Conservation (phyloP, 495 filamentous ascomycete species). For the Glonium stellatum region DNA sequence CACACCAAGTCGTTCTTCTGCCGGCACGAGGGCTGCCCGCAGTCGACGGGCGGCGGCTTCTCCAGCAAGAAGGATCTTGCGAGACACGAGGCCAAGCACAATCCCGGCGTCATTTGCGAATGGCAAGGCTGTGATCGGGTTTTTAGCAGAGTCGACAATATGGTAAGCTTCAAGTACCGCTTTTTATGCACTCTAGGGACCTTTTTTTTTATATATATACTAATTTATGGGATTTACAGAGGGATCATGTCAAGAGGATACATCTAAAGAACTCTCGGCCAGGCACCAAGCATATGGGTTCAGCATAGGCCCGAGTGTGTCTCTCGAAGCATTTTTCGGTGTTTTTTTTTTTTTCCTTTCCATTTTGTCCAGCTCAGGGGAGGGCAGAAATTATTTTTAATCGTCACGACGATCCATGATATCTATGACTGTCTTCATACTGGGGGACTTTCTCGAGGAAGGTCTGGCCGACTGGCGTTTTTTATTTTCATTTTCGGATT, state of each 20-base stretch:
- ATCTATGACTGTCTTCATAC: background rate
- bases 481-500: background rate
- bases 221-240: conserved; percentile 19
- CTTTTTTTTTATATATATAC: background rate
- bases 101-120: conserved; percentile 52
- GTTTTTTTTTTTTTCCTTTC: background rate
- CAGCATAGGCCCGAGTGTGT: background rate
- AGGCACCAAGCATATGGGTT: background rate
- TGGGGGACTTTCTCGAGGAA: background rate
- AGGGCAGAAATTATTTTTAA: background rate
- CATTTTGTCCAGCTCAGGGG: background rate
- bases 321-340: background rate
- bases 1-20: conserved; percentile 59
- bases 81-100: conserved; percentile 57
- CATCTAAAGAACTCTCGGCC: conserved; percentile 29
- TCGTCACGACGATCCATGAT: background rate
- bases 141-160: conserved; percentile 60
- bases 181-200: no score
- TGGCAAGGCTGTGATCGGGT: conserved; percentile 52
- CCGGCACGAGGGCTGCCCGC: conserved; percentile 53
- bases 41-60: conserved; percentile 51
- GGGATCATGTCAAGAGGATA: conserved; percentile 39
- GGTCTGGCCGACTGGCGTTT: background rate
- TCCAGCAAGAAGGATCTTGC: conserved; percentile 58
- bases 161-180: conserved; percentile 40